Evolutionary conservation across 1,284 basidiomycete genomes (phyloP).

Genomic region (Exobasidium rhododendri): DNA sequence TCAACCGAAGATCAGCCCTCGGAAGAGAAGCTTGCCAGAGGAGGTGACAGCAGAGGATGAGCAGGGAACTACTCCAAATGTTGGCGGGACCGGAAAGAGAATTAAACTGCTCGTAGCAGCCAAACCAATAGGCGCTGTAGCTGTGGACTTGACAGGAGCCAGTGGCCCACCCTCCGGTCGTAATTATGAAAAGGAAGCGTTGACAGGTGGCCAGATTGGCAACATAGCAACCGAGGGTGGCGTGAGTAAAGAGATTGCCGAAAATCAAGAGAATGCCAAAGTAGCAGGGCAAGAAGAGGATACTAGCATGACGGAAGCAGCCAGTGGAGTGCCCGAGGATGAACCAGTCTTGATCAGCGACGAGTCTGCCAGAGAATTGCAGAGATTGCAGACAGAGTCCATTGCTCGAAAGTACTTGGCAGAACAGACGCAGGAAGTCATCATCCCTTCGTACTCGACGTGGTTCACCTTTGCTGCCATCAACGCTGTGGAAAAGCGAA

Average conservation of each 20-base stretch:
- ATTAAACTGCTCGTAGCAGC: slow-evolving; percentile 51
- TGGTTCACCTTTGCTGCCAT: slow-evolving; percentile 97
- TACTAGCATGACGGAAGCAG: slow-evolving; percentile 29
- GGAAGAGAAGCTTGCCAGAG: slow-evolving; percentile 50
- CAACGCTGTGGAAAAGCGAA: slow-evolving; percentile 84
- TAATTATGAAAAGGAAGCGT: slow-evolving; percentile 51
- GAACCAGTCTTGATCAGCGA: slow-evolving; percentile 56
- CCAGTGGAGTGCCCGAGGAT: slow-evolving; percentile 11
- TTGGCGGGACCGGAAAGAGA: slow-evolving; percentile 35
- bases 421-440: slow-evolving; percentile 85
- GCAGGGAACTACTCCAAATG: slow-evolving; percentile 24
- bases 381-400: slow-evolving; percentile 72
- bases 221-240: slow-evolving; percentile 42
- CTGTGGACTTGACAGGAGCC: slow-evolving; percentile 48
- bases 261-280: slow-evolving; percentile 24
- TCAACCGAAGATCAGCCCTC: slow-evolving; percentile 3
- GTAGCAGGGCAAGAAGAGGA: slow-evolving; percentile 36
- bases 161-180: slow-evolving; percentile 49
- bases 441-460: slow-evolving; percentile 93
- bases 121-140: slow-evolving; percentile 42
- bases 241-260: slow-evolving; percentile 15
- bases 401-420: slow-evolving; percentile 91
- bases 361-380: slow-evolving; percentile 73
- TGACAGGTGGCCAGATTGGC: slow-evolving; percentile 44
- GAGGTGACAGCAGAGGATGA: slow-evolving; percentile 30